These are phyloP conservation scores for Aspergillus sclerotiicarbonarius DNA, from an alignment of 495 filamentous ascomycete genomes.

Conservation along the genomic window DNA sequence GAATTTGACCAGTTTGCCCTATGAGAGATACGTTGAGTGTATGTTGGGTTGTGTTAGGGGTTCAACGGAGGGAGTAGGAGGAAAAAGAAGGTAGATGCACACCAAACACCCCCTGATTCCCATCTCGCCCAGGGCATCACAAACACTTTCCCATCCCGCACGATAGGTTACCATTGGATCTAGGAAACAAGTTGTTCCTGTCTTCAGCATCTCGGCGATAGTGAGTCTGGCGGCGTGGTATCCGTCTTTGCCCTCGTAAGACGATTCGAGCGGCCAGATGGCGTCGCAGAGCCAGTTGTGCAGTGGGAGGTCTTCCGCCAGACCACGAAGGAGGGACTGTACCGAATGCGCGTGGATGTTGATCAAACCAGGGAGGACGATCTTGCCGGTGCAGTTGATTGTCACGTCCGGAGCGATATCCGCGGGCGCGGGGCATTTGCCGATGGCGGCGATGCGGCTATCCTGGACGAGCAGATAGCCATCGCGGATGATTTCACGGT, in stretches of 20 bases:
- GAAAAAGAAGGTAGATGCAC: conserved; percentile 5
- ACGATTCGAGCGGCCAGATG: conserved; percentile 43
- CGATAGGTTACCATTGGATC: conserved; percentile 45
- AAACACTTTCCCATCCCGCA: conserved; percentile 39
- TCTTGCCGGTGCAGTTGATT: conserved; percentile 31
- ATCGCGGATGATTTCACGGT: conserved; percentile 37
- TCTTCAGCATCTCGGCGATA: conserved; percentile 45
- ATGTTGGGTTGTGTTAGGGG: neutral
- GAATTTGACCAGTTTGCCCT: conserved; percentile 40
- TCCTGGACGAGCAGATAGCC: conserved; percentile 36
- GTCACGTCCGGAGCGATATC: conserved; percentile 9
- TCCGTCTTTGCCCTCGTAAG: conserved; percentile 36
- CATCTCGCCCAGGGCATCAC: conserved; percentile 36
- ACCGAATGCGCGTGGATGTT: conserved; percentile 45
- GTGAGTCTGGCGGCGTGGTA: conserved; percentile 39
- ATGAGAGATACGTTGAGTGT: neutral
- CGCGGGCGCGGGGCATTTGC: conserved; percentile 23
- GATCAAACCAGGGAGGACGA: conserved; percentile 44
- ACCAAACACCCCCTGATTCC: conserved; percentile 44
- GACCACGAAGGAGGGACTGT: conserved; percentile 41
- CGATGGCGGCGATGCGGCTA: conserved; percentile 36
- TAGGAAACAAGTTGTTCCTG: conserved; percentile 46
- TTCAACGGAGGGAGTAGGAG: neutral
- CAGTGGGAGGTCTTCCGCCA: conserved; percentile 40
- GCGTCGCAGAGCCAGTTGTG: conserved; percentile 43